Base-by-base conservation (phyloP, 2,329 filamentous ascomycete genomes). In the Colletotrichum sp. region DNA sequence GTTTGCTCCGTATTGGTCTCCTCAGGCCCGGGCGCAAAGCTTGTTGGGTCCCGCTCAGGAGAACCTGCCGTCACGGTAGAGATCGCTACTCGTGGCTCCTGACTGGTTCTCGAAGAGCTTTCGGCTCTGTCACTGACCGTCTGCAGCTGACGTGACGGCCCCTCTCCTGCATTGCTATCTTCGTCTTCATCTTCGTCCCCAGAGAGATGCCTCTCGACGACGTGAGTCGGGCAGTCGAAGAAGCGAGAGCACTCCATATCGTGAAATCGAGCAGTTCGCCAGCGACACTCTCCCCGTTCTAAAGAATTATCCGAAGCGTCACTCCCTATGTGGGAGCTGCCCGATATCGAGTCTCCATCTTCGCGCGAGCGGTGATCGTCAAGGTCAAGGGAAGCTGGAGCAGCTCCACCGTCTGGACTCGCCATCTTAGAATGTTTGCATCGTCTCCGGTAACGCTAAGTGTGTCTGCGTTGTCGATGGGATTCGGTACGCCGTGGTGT, bases 181-280 rank as follows among this genome's bases (percentile, higher is more conserved):
- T 78, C 78, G 15, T 78, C 77, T 43, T 79, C 78, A 74, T 81
- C 58, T n/a, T 63, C 43, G 43, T 52, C 80, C n/a, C 82, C 82
- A 43, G 84, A 84, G 24, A 83, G 74, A 32, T 78, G 79, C 67
- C 88, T 84, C 78, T 86, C 85, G 61, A 87, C 78, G 21, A 82
- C 76, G 72, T 90, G 88, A 6, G 87, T 85, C 36, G 88, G 88
- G 58, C 88, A 89, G 81, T 90, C 88, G 72, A 88, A 85, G 79
- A 84, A 90, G 63, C 84, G 85, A 13, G 84, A 84, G 79, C 88
- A 89, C 80, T 89, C 88, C 65, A 85, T 83, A 67, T 87, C 83
- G 77, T 86, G 79, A 60, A 83, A 87, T 16, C 82, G 80, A 21
- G 79, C 26, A 12, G 83, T 87, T 66, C 83, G 84, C 83, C 86